Base-by-base conservation (phyloP, 2,329 filamentous ascomycete genomes). In the Achaetomium macrosporum region DNA sequence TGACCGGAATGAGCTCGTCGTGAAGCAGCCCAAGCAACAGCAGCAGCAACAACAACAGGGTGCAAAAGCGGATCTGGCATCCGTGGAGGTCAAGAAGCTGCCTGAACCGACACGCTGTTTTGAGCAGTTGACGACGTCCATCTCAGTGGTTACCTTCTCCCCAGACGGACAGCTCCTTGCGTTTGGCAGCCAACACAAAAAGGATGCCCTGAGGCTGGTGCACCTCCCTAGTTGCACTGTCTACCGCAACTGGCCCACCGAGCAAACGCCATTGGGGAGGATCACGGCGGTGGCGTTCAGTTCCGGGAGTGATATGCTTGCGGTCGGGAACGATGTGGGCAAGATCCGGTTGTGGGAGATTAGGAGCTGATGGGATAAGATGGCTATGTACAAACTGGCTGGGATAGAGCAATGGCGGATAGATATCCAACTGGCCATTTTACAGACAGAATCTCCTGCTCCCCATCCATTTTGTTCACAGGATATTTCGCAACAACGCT, bases 161-260 rank as follows among this genome's bases (percentile, higher is more conserved):
- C 84, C 88, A 0, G 92, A 97, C 68, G 90, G 90, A 1, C 93
- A 99, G 71, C 73, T 97, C 47, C 73, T 99, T 61, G 89, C 84
- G 0, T 90, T 97, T 75, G 88, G 84, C 39, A 95, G 88, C 70
- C 81, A 81, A 57, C 87, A 87, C 78, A 95, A 96, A 77, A 86
- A 86, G 66, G 90, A 96, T 71, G 89, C 91, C 0, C 72, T 99
- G 68, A 79, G 87, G 64, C 73, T 99, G 59, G 90, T 92, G 31
- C 93, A 99, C 69, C 73, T 99, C 61, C 91, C 92, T 0, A 91
- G 82, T 61, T 96, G 90, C 69, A 96, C 90, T 1, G 89, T 97
- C 17, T 99, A 93, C 76, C 84, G 85, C 64, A 99, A 99, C 71
- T 99, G 93, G 93, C 93, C 93, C 20, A 99, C 92, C 50, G 82